Conservation (phyloP, 805 yeast genomes). For the Candida sanyiensis region DNA sequence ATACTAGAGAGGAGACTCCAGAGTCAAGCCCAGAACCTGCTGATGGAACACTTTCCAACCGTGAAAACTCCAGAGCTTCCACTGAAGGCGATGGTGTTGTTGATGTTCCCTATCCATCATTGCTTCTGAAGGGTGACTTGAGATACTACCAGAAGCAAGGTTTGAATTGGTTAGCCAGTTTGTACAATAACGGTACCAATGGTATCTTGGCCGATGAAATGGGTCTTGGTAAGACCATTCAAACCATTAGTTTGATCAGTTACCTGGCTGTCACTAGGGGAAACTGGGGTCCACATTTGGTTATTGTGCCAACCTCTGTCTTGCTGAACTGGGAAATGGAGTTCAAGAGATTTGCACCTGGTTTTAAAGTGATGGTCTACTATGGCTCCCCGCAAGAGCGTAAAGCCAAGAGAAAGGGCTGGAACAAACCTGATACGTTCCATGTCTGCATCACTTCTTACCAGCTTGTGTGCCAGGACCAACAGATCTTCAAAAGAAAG, state of each 20-base stretch:
- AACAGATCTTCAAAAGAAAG: constrained; percentile 85
- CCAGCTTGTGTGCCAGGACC: constrained; percentile 96
- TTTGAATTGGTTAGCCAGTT: constrained; percentile 91
- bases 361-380: constrained; percentile 89
- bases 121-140: constrained; percentile 68
- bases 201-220: constrained; percentile 98
- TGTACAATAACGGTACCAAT: constrained; percentile 87
- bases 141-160: constrained; percentile 96
- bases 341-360: constrained; percentile 96
- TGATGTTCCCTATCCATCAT: constrained; percentile 73
- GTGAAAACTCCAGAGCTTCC: constrained; percentile 16
- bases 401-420: constrained; percentile 90
- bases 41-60: constrained; percentile 1
- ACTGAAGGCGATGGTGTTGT: constrained; percentile 37
- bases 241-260: constrained; percentile 80
- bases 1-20: constrained; percentile 21
- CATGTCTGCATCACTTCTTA: constrained; percentile 97
- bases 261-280: constrained; percentile 91
- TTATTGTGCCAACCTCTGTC: constrained; percentile 96
- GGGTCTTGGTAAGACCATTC: constrained; percentile 98
- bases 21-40: constrained; percentile 10
- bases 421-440: constrained; percentile 95
- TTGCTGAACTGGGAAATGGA: constrained; percentile 99
- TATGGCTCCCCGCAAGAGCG: constrained; percentile 97
- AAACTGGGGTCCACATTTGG: constrained; percentile 96